Evolutionary conservation across 169 alveolate genomes (phyloP).

Genomic region (Babesia sp.): DNA sequence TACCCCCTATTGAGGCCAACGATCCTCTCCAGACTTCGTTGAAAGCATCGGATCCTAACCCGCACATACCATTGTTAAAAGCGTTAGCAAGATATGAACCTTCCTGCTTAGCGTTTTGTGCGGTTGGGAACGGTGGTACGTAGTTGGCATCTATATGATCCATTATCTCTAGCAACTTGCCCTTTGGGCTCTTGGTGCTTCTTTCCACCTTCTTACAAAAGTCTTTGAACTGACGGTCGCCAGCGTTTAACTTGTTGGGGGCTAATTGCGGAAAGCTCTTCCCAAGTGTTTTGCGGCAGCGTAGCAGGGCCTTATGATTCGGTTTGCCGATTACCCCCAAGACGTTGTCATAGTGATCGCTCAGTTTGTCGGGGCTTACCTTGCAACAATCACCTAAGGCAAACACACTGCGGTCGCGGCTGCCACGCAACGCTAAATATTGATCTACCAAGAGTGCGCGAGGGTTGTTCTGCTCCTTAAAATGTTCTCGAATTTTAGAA

Average conservation of each 20-base stretch:
- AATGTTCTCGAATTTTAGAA: slow-evolving; percentile 11
- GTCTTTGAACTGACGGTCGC: slow-evolving; percentile 46
- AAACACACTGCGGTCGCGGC: slow-evolving; percentile 52
- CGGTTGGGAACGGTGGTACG: slow-evolving; percentile 75
- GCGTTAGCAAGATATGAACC: slow-evolving; percentile 65
- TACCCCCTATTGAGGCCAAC: slow-evolving; percentile 75
- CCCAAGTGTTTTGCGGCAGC: slow-evolving; percentile 21
- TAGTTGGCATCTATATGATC: slow-evolving; percentile 62
- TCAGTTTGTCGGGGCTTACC: slow-evolving; percentile 59
- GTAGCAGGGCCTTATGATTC: slow-evolving; percentile 43
- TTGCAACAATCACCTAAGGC: slow-evolving; percentile 77
- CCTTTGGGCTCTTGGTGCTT: slow-evolving; percentile 4
- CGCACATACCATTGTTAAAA: slow-evolving; percentile 47
- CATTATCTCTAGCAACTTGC: slow-evolving; percentile 57
- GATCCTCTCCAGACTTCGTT: slow-evolving; percentile 78
- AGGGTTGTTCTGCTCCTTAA: slow-evolving; percentile 53
- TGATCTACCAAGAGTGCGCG: slow-evolving; percentile 67
- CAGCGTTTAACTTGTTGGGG: slow-evolving; percentile 59
- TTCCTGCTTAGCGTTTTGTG: slow-evolving; percentile 81
- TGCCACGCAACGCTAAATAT: slow-evolving; percentile 67
- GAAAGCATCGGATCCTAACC: slow-evolving; percentile 38
- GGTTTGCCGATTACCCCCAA: slow-evolving; percentile 19
- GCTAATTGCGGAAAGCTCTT: slow-evolving; percentile 69
- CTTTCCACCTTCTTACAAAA: slow-evolving; percentile 25
- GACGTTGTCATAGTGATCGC: slow-evolving; percentile 57